Evolutionary conservation across 2,329 filamentous ascomycete genomes (phyloP).

Genomic region (Botryotinia calthae): DNA sequence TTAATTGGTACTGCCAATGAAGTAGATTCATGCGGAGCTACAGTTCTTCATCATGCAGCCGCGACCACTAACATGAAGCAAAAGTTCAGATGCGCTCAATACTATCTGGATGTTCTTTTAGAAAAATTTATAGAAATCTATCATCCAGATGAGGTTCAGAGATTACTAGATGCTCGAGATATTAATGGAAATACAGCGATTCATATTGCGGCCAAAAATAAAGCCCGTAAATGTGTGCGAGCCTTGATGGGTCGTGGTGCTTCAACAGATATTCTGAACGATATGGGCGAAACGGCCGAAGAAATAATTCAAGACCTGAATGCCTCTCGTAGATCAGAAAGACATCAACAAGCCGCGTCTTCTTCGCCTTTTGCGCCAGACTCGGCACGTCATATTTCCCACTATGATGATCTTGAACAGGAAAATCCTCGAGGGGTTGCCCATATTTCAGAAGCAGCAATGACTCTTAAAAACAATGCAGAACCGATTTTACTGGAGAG

Average conservation of each 20-base stretch:
- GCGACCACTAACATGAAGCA: slow-evolving; percentile 79
- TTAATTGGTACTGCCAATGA: slow-evolving; percentile 78
- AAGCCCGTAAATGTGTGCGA: slow-evolving; percentile 86
- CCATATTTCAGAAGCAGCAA: slow-evolving; percentile 63
- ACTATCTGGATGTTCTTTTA: slow-evolving; percentile 89
- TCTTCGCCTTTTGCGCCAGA: slow-evolving; percentile 69
- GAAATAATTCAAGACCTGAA: slow-evolving; percentile 78
- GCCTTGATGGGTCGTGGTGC: slow-evolving; percentile 76
- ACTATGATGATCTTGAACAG: slow-evolving; percentile 43
- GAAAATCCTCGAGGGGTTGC: slow-evolving; percentile 24
- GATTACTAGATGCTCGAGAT: slow-evolving; percentile 79
- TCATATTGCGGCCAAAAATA: slow-evolving; percentile 72
- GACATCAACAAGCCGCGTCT: slow-evolving; percentile 62
- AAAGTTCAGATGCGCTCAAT: slow-evolving; percentile 84
- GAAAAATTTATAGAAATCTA: slow-evolving; percentile 80
- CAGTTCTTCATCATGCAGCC: slow-evolving; percentile 91
- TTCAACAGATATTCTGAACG: slow-evolving; percentile 77
- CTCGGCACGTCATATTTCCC: slow-evolving; percentile 53
- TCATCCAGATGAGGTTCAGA: slow-evolving; percentile 72
- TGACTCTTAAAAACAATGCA: slow-evolving; percentile 66
- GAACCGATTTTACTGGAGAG: slow-evolving; percentile 68
- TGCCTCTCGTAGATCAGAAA: slow-evolving; percentile 49
- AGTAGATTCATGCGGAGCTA: slow-evolving; percentile 77
- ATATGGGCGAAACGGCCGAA: slow-evolving; percentile 78
- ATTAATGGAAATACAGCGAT: slow-evolving; percentile 84